These are phyloP conservation scores for Ogataea populi-albae DNA, from an alignment of 805 yeast genomes.

Conservation along the genomic window DNA sequence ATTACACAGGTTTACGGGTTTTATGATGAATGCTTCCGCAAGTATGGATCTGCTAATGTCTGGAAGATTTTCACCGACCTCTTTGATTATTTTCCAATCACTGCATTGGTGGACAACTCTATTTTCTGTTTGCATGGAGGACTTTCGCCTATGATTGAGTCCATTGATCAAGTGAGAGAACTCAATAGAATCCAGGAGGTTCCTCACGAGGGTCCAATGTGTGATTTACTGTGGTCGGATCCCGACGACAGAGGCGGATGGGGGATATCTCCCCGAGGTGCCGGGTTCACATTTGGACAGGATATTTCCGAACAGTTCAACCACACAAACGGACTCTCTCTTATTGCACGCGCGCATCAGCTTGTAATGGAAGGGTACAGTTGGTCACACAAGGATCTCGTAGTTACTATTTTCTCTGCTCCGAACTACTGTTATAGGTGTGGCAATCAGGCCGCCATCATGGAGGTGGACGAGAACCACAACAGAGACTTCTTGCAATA, in stretches of 20 bases:
- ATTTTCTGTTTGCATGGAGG: conserved; percentile 95
- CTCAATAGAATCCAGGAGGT: conserved; percentile 92
- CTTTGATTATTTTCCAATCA: conserved; percentile 89
- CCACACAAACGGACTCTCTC: conserved; percentile 78
- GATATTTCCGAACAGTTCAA: conserved; percentile 92
- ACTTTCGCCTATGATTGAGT: conserved; percentile 89
- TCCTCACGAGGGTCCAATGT: conserved; percentile 98
- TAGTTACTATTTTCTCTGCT: conserved; percentile 91
- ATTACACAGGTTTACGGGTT: conserved; percentile 96
- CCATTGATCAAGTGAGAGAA: conserved; percentile 88
- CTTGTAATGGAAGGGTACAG: conserved; percentile 96
- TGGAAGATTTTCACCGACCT: conserved; percentile 92
- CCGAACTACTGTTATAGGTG: conserved; percentile 97
- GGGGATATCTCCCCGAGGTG: conserved; percentile 98
- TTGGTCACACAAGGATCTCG: conserved; percentile 93
- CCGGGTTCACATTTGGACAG: conserved; percentile 97
- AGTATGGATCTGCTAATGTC: conserved; percentile 88
- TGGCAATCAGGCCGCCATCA: conserved; percentile 96
- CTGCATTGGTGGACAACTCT: conserved; percentile 87
- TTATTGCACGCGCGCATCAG: conserved; percentile 95
- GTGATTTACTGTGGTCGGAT: conserved; percentile 94
- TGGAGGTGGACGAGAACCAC: conserved; percentile 96
- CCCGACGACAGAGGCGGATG: conserved; percentile 98
- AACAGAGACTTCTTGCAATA: conserved; percentile 90
- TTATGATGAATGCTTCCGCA: conserved; percentile 91